Evolutionary conservation across 2,329 filamentous ascomycete genomes (phyloP).

Genomic region (Pleurostoma richardsiae): DNA sequence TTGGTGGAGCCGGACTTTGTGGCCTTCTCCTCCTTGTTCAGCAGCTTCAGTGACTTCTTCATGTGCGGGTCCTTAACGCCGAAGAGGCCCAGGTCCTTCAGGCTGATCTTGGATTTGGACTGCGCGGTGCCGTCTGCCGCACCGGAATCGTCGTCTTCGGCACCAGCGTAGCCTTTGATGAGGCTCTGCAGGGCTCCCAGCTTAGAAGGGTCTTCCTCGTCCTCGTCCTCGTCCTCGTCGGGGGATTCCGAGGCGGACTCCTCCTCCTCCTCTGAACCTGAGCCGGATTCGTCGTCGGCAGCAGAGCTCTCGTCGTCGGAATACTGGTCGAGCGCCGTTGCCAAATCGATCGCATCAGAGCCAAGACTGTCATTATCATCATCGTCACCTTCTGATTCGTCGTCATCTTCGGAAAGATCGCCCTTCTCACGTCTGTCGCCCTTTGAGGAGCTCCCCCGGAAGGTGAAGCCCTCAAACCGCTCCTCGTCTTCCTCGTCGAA

Average conservation of each 20-base stretch:
- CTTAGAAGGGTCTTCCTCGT: constrained; percentile 45
- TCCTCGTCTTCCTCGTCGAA: constrained; percentile 88
- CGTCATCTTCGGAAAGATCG: constrained; percentile 15
- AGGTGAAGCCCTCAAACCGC: constrained; percentile 68
- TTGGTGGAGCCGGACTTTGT: constrained; percentile 53
- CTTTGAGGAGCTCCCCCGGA: constrained; percentile 40
- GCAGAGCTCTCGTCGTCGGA: constrained; percentile 42
- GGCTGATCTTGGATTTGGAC: constrained; percentile 62
- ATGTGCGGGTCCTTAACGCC: constrained; percentile 69
- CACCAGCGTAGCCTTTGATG: constrained; percentile 63
- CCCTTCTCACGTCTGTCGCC: constrained; percentile 18
- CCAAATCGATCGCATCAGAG: constrained; percentile 17
- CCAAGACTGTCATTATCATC: constrained; percentile 38
- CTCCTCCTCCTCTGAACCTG: constrained; percentile 37
- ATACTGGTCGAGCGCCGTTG: constrained; percentile 8
- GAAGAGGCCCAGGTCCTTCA: constrained; percentile 69
- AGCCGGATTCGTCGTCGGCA: constrained; percentile 35
- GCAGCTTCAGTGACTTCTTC: constrained; percentile 73
- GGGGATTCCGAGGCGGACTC: constrained; percentile 44
- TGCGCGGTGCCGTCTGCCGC: constrained; percentile 36
- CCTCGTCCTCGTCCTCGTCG: constrained; percentile 40
- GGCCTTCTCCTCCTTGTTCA: constrained; percentile 58
- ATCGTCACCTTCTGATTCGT: constrained; percentile 35
- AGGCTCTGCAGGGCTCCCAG: constrained; percentile 63
- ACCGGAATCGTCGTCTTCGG: constrained; percentile 46